Evolutionary conservation across 352 stramenopile genomes (phyloP).

Genomic region (Pythium volutum): DNA sequence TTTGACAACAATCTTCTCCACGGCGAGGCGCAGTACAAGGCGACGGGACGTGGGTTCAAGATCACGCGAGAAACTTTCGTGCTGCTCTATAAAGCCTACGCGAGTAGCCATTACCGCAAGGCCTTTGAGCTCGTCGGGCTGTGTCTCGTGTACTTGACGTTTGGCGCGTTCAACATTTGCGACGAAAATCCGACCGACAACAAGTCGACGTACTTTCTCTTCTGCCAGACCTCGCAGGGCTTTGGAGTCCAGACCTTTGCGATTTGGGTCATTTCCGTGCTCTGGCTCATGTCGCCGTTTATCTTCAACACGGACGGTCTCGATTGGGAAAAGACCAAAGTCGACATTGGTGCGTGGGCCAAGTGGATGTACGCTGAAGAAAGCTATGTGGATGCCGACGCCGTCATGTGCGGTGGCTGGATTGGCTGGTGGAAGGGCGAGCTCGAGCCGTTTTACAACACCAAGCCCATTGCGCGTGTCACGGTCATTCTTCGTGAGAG

Average conservation of each 20-base stretch:
- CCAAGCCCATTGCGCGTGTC: conserved; percentile 59
- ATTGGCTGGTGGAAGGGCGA: conserved; percentile 85
- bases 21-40: conserved; percentile 83
- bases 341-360: conserved; percentile 82
- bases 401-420: conserved; percentile 67
- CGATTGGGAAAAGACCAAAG: conserved; percentile 76
- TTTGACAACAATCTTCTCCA: conserved; percentile 83
- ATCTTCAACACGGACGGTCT: conserved; percentile 90
- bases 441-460: conserved; percentile 69
- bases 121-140: conserved; percentile 82
- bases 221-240: conserved; percentile 56
- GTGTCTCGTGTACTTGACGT: conserved; percentile 81
- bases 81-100: conserved; percentile 88
- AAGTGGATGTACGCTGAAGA: conserved; percentile 82
- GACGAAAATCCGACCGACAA: conserved; percentile 48
- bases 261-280: conserved; percentile 75
- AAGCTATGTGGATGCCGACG: conserved; percentile 59
- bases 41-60: conserved; percentile 81
- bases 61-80: conserved; percentile 87
- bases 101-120: conserved; percentile 86
- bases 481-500: conserved; percentile 75
- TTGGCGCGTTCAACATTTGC: conserved; percentile 79
- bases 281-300: conserved; percentile 82
- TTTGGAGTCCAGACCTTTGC: conserved; percentile 82
- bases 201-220: conserved; percentile 62